Conservation (phyloP, 176 grass and related monocot species). For the Oryza longistaminata region DNA sequence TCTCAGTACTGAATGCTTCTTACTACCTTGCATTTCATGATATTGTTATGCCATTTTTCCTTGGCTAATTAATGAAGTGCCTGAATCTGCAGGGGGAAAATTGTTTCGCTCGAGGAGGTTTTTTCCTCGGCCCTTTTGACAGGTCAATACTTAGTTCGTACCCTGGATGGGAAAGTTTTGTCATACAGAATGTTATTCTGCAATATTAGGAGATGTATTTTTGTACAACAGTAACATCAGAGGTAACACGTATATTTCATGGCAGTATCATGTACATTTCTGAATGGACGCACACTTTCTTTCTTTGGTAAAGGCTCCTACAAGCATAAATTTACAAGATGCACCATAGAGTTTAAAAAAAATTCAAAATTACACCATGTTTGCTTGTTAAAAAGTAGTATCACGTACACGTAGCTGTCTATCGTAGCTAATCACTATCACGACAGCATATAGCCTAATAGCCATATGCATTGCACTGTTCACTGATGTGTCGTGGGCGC, state of each 20-base stretch:
- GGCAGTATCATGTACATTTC: neutral
- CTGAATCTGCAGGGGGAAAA: conserved; percentile 31
- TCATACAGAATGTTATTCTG: neutral
- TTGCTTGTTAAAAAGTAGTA: neutral
- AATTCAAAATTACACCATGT: neutral
- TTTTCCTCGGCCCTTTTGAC: neutral
- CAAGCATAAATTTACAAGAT: neutral
- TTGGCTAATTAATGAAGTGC: conserved; percentile 9
- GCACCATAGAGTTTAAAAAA: neutral
- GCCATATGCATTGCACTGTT: neutral
- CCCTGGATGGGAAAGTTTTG: neutral
- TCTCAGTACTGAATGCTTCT: neutral
- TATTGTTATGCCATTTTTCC: neutral
- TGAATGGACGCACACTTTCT: neutral
- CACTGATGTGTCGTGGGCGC: neutral
- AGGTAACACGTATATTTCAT: neutral
- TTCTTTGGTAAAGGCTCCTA: neutral
- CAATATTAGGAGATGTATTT: neutral
- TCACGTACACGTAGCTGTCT: neutral
- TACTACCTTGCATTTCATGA: neutral
- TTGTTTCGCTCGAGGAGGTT: neutral
- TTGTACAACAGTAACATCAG: neutral
- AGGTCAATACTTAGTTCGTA: neutral
- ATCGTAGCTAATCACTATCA: neutral
- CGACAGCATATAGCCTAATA: neutral